These are phyloP conservation scores for Dendrobium chrysotoxum DNA, from an alignment of 106 monocot genomes.

Conservation along the genomic window DNA sequence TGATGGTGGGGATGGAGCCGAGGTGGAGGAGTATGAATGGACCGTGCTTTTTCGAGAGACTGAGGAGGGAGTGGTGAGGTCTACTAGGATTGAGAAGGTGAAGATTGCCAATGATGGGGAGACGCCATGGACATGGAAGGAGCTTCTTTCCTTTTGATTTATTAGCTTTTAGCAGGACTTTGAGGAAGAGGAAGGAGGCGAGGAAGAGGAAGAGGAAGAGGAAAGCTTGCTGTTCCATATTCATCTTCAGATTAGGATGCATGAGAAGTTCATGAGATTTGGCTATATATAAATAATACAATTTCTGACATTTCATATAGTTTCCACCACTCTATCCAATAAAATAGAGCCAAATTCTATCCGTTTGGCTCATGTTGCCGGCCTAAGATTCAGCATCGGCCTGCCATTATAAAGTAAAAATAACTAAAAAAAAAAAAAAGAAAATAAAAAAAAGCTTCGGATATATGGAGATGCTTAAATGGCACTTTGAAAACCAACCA, in stretches of 20 bases:
- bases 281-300: too few relatives aligned
- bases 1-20: background rate
- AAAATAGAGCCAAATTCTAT: too few relatives aligned
- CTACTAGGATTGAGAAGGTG: background rate
- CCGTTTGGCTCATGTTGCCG: too few relatives aligned
- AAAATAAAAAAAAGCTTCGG: too few relatives aligned
- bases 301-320: too few relatives aligned
- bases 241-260: too few relatives aligned
- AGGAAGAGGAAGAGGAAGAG: background rate
- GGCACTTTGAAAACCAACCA: background rate
- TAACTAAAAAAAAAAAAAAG: background rate
- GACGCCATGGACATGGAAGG: background rate
- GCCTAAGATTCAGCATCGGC: too few relatives aligned
- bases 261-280: too few relatives aligned
- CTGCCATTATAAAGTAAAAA: too few relatives aligned
- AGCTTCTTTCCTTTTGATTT: background rate
- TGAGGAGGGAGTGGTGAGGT: background rate
- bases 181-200: background rate
- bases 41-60: background rate
- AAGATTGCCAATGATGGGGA: conserved; percentile 4
- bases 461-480: background rate
- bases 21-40: background rate
- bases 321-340: too few relatives aligned
- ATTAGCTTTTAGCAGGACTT: background rate
- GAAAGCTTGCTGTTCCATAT: too few relatives aligned